Conservation (phyloP, 2,329 filamentous ascomycete genomes). For the Parastagonospora nodorum region DNA sequence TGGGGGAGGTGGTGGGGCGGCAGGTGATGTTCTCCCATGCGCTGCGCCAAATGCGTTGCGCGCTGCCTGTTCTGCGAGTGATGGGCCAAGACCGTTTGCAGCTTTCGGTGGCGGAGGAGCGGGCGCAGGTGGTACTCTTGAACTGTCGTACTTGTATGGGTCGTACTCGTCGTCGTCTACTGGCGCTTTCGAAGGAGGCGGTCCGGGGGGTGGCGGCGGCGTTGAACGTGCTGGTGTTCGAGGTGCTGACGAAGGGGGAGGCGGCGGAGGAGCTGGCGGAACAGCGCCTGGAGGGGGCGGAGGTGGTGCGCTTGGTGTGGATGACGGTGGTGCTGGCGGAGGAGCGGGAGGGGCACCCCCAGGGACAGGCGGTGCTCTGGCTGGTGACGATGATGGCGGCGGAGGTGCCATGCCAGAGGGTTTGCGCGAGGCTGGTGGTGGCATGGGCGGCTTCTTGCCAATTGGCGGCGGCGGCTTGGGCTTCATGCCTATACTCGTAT, state of each 20-base stretch:
- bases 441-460: conserved; percentile 72
- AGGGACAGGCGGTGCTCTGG: conserved; percentile 46
- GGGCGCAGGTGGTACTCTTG: conserved; percentile 32
- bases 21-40: conserved; percentile 45
- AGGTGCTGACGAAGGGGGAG: conserved; percentile 42
- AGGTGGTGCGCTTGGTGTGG: conserved; percentile 51
- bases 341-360: conserved; percentile 42
- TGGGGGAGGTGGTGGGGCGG: conserved; percentile 49
- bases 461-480: conserved; percentile 76
- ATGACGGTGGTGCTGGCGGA: conserved; percentile 44
- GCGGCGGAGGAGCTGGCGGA: conserved; percentile 34
- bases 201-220: conserved; percentile 29
- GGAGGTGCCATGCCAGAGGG: conserved; percentile 56
- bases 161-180: conserved; percentile 36
- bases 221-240: conserved; percentile 18
- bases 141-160: conserved; percentile 51
- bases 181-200: conserved; percentile 51
- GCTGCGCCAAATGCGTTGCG: conserved; percentile 57
- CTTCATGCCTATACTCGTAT: conserved; percentile 62
- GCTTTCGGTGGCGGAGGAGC: conserved; percentile 64
- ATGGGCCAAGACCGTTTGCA: conserved; percentile 47
- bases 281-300: conserved; percentile 47
- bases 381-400: conserved; percentile 49
- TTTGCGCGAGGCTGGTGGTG: conserved; percentile 62
- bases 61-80: conserved; percentile 64